Evolutionary conservation across 176 grass and related monocot genomes (phyloP).

Genomic region (Avena sativa): DNA sequence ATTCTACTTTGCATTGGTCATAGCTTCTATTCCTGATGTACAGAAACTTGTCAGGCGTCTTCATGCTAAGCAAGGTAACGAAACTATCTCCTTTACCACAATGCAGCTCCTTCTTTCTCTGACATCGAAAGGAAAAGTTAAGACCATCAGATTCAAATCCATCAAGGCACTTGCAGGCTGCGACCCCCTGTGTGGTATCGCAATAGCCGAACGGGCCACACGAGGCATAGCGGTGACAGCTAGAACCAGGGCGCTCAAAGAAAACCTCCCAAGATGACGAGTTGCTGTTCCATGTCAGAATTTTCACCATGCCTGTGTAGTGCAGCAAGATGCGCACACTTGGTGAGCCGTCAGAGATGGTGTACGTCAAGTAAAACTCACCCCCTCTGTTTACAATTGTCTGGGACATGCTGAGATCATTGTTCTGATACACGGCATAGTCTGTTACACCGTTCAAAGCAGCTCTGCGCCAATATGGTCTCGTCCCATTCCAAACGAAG

Average conservation of each 20-base stretch:
- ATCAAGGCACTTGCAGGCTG: slow-evolving; percentile 49
- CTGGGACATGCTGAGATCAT: not conserved
- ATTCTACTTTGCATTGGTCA: slow-evolving; percentile 41
- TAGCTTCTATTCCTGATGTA: slow-evolving; percentile 38
- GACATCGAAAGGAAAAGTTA: slow-evolving; percentile 43
- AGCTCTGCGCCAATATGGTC: slow-evolving; percentile 40
- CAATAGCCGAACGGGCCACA: slow-evolving; percentile 34
- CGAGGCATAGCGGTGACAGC: slow-evolving; percentile 31
- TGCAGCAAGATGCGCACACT: slow-evolving; percentile 18
- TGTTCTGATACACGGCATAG: not conserved
- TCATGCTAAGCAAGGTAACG: slow-evolving; percentile 8
- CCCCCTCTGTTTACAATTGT: not conserved
- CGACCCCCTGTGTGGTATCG: not conserved
- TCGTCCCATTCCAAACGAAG: slow-evolving; percentile 7
- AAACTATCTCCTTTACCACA: not conserved
- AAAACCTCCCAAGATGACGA: not conserved
- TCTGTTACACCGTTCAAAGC: slow-evolving; percentile 34
- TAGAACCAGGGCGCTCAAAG: not conserved
- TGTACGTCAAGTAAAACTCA: not conserved
- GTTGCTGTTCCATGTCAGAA: slow-evolving; percentile 27
- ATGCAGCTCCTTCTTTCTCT: slow-evolving; percentile 16
- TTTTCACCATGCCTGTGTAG: slow-evolving; percentile 21
- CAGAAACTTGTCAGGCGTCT: slow-evolving; percentile 36
- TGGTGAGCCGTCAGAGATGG: slow-evolving; percentile 34
- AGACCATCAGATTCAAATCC: slow-evolving; percentile 52